These are phyloP conservation scores for Manihot esculenta DNA, from an alignment of 441 rosid genomes.

Conservation along the genomic window DNA sequence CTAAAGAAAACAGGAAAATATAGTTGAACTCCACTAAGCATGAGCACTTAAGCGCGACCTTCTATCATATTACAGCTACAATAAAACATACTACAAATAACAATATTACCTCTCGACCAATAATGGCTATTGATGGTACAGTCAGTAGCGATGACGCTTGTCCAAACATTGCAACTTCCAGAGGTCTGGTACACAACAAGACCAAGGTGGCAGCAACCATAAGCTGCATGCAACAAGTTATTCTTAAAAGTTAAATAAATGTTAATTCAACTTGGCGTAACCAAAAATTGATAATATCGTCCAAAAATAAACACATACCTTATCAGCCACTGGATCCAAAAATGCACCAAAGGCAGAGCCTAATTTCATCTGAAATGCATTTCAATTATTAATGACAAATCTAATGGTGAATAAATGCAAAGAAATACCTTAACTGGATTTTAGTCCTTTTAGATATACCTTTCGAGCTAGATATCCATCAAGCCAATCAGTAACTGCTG, in stretches of 20 bases:
- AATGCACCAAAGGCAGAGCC: constrained; percentile 94
- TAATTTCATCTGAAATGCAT: constrained; percentile 64
- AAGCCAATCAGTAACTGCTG: constrained; percentile 97
- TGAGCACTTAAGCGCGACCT: neutral
- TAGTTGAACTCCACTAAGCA: neutral
- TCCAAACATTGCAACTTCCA: constrained; percentile 54
- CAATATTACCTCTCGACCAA: constrained; percentile 83
- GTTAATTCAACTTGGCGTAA: neutral
- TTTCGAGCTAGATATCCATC: constrained; percentile 96
- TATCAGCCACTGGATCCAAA: constrained; percentile 96
- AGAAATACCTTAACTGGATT: neutral
- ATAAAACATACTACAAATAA: neutral
- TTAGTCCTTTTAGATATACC: constrained; percentile 35
- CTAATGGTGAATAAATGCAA: neutral
- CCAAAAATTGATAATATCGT: neutral
- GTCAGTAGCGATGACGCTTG: constrained; percentile 77
- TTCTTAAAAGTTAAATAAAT: constrained; percentile 10
- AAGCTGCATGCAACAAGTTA: constrained; percentile 52
- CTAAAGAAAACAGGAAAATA: neutral
- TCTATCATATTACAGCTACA: neutral
- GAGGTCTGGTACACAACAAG: constrained; percentile 72
- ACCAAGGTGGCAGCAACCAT: constrained; percentile 97
- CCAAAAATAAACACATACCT: constrained; percentile 43
- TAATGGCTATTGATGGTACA: constrained; percentile 83
- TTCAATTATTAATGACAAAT: neutral